phyloP scores from a whole-genome alignment of 2,329 filamentous ascomycete genomes.

The Diaporthe australafricana region DNA sequence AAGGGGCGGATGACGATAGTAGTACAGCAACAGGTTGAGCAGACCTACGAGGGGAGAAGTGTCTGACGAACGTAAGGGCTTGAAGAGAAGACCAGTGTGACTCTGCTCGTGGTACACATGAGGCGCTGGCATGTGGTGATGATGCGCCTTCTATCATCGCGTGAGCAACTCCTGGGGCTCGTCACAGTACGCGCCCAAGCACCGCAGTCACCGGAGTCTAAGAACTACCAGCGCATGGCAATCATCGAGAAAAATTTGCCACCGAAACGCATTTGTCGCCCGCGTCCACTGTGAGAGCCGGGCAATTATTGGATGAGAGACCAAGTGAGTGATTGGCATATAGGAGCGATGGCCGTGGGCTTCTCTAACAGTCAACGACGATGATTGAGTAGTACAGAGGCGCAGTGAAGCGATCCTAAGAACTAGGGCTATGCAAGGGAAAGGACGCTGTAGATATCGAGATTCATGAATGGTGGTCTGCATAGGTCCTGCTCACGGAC shows the following conservation, averaged over 20 bases:
- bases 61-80: background rate
- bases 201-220: background rate
- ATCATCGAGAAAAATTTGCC: background rate
- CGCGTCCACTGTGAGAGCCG: background rate
- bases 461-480: too few relatives aligned
- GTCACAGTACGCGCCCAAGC: background rate
- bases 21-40: conserved; percentile 12
- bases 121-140: background rate
- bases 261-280: background rate
- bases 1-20: conserved; percentile 18
- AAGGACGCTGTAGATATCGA: too few relatives aligned
- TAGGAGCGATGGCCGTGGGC: background rate
- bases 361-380: background rate
- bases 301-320: background rate
- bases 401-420: background rate
- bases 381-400: background rate
- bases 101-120: background rate
- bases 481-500: too few relatives aligned
- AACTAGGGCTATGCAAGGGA: too few relatives aligned
- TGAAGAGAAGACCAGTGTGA: background rate
- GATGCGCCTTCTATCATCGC: background rate
- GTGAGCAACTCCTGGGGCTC: background rate
- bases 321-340: background rate
- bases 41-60: conserved; percentile 9
- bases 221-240: too few relatives aligned